phyloP scores from a whole-genome alignment of 2,329 filamentous ascomycete genomes.

The Cytospora chrysosperma region DNA sequence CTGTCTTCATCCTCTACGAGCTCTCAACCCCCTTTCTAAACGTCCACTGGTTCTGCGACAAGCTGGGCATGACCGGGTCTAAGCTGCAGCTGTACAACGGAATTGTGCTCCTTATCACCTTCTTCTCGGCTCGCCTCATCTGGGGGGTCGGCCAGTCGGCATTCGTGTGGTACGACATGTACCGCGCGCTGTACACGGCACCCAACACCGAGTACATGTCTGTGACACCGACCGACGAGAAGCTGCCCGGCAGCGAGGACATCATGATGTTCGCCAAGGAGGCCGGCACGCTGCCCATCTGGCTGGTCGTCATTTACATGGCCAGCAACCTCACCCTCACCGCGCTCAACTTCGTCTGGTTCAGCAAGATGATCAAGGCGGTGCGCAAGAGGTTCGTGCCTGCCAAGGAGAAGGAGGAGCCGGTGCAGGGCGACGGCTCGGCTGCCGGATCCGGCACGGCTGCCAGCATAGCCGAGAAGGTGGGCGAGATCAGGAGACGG shows the following conservation, averaged over 20 bases:
- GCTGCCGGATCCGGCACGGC: constrained; percentile 12
- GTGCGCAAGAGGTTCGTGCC: constrained; percentile 73
- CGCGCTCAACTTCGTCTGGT: constrained; percentile 80
- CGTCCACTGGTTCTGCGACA: constrained; percentile 91
- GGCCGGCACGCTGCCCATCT: constrained; percentile 59
- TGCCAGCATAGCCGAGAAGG: constrained; percentile 14
- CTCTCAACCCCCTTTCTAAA: constrained; percentile 83
- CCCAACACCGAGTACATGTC: constrained; percentile 35
- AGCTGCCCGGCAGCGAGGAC: constrained; percentile 30
- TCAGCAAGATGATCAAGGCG: constrained; percentile 80
- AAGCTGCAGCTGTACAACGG: constrained; percentile 75
- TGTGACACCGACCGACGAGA: constrained; percentile 35
- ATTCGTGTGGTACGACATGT: constrained; percentile 70
- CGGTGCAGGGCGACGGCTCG: constrained; percentile 29
- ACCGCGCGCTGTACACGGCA: constrained; percentile 50
- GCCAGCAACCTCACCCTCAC: constrained; percentile 71
- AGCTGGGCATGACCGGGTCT: constrained; percentile 76
- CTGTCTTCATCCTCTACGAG: constrained; percentile 83
- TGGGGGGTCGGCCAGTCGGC: constrained; percentile 75
- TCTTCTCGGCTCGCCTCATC: constrained; percentile 74
- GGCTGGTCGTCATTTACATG: constrained; percentile 69
- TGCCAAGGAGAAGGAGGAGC: constrained; percentile 30
- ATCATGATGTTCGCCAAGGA: constrained; percentile 52
- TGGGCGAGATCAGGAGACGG: constrained; percentile 26
- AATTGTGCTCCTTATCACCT: constrained; percentile 67